Evolutionary conservation across 2,329 filamentous ascomycete genomes (phyloP), one percentile per base, ranked within the genome.

Genomic region (Ophiosphaerella korrae): DNA sequence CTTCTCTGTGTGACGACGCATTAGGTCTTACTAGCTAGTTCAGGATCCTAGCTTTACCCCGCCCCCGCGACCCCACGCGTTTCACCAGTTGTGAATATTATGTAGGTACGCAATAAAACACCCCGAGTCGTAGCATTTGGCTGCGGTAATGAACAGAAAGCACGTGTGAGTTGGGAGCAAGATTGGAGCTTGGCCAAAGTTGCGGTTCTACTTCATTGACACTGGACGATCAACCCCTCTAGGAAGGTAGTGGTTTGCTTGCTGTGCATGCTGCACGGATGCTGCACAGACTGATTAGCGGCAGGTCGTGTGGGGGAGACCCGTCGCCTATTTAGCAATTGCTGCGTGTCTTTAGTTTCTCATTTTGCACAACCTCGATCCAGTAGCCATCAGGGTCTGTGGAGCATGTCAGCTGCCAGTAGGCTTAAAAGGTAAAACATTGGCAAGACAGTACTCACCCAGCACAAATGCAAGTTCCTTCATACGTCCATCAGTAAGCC

Each of bases 391-490:
- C 92, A 0, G 92, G 92, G 58, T 78, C 75, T 76, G 41, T 14
- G n/a, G 3, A 3, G 13, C 3, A 12, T 37, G 36, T 70, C 40
- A 68, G 59, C 45, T 26, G 21, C 18, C 18, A 21, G 18, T 21
- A 21, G 39, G 23, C 8, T 21, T 23, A n/a, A 7, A 13, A 45
- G 34, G 24, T 26, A 12, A 41, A 21, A 26, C 2, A 9, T 23
- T 16, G 11, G 5, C 2, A 37, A 16, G 5, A 7, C 18, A 23
- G 42, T 29, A 64, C 71, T 31, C 63, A 77, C 75, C 93, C 41
- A 96, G 79, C 40, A 97, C 77, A 70, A 97, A 97, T 0, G 94
- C 94, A 46, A 97, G 87, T 59, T 94, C 90, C 82, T 90, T 93
- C 92, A 97, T 96, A 41, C 79, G 74, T 2, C 93, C 93, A 57